Base-by-base conservation (phyloP, 495 filamentous ascomycete species). In the Daldinia concentrica region DNA sequence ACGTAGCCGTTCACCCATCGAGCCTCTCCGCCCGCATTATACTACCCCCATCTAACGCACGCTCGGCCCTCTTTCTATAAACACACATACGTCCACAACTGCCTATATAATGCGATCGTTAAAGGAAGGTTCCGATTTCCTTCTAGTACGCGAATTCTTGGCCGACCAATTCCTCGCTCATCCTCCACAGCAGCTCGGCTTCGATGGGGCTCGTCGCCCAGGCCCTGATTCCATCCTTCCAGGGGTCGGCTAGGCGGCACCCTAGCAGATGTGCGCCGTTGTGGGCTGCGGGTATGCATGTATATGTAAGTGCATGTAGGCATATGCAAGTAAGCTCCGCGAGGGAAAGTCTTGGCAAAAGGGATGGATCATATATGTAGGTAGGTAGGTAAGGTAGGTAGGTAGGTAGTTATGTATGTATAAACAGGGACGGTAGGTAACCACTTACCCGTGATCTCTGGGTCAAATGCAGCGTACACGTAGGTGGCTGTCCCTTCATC, bases 141-240 rank as follows among this genome's bases (percentile, higher is more conserved):
- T 0, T 45, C 43, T 56, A 71, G 19, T 68, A 73, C 1, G 1
- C 17, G 22, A 73, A 68, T 4, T 64, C 58, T 39, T 65, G 39
- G 22, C 64, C 56, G 29, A 69, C 50, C 3, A 71, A 50, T 30
- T 50, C 51, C 29, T 68, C 63, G 15, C 48, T 61, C 14, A 58
- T 34, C 36, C 58, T 37, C 67, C 67, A 71, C 6, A 71, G 45
- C 57, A 57, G 37, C 22, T 66, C 48, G 2, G 72, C 68, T 9
- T 74, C 72, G 41, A 71, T 43, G 4, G 57, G 14, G 19, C 63
- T 64, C 24, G 61, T 70, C 37, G 67, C 71, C 67, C 67, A 74
- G 3, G 67, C 57, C 50, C 62, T 30, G 2, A 74, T 58, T 0
- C 45, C 37, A 22, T 71, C 62, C 26, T 56, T 70, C 54, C 41